These are phyloP conservation scores for Suillus plorans DNA, from an alignment of 768 basidiomycete genomes.

Conservation along the genomic window DNA sequence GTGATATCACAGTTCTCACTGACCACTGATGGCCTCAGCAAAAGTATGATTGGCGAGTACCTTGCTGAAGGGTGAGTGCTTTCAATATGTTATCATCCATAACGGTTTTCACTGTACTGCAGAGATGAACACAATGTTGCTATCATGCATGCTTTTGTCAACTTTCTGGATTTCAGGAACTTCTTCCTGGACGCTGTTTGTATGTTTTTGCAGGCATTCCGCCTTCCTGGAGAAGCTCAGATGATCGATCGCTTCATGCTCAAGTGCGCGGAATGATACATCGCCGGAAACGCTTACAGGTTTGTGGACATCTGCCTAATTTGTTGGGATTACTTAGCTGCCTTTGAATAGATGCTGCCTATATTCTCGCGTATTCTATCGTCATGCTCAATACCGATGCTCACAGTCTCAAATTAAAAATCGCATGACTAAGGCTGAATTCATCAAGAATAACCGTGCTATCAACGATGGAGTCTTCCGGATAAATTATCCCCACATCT, in stretches of 20 bases:
- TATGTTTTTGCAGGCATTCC: conserved; percentile 90
- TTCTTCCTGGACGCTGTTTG: conserved; percentile 90
- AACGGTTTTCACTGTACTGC: conserved; percentile 6
- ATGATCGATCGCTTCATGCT: conserved; percentile 99
- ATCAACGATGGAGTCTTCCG: conserved; percentile 91
- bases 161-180: conserved; percentile 83
- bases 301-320: conserved; percentile 35
- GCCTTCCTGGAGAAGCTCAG: conserved; percentile 94
- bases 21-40: conserved; percentile 88
- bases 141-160: conserved; percentile 97
- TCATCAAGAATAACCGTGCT: conserved; percentile 92
- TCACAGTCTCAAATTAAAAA: conserved; percentile 91
- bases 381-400: conserved; percentile 98
- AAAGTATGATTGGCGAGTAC: conserved; percentile 97
- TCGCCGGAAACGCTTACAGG: conserved; percentile 88
- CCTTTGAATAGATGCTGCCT: conserved; percentile 73
- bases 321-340: conserved; percentile 10
- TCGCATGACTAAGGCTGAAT: conserved; percentile 90
- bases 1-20: conserved; percentile 87
- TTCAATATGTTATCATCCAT: background rate
- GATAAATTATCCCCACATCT: conserved; percentile 78
- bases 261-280: conserved; percentile 97
- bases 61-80: conserved; percentile 89
- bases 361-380: conserved; percentile 91
- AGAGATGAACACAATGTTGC: conserved; percentile 90